phyloP scores from a whole-genome alignment of 2,329 filamentous ascomycete genomes.

The Dactylellina haptotyla region DNA sequence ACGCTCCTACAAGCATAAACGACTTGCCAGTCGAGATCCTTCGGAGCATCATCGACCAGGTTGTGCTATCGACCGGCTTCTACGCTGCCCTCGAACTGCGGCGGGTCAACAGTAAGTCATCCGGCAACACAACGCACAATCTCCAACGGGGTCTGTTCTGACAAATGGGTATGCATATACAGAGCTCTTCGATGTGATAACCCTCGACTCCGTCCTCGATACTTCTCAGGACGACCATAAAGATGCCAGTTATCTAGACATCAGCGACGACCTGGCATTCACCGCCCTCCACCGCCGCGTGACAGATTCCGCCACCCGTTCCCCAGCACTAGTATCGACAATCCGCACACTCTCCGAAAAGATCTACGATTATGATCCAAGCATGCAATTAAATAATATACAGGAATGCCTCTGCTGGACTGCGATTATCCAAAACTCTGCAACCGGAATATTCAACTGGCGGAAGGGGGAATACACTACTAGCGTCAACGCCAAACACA shows the following conservation, averaged over 20 bases:
- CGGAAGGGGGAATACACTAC: not conserved
- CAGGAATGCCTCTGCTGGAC: slow-evolving; percentile 12
- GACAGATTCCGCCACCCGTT: slow-evolving; percentile 15
- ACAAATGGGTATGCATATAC: not conserved
- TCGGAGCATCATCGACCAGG: slow-evolving; percentile 26
- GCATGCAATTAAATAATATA: slow-evolving; percentile 2
- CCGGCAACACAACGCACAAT: slow-evolving; percentile 22
- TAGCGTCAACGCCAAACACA: slow-evolving; percentile 16
- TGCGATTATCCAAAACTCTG: not conserved
- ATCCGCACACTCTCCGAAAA: slow-evolving; percentile 18
- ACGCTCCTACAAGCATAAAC: not conserved
- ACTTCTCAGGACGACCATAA: slow-evolving; percentile 12
- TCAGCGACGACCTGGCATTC: slow-evolving; percentile 21
- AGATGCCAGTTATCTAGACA: not conserved
- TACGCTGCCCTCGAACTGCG: slow-evolving; percentile 39
- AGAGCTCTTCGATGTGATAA: slow-evolving; percentile 37
- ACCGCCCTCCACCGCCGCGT: slow-evolving; percentile 30
- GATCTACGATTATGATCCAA: slow-evolving; percentile 10
- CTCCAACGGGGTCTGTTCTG: not conserved
- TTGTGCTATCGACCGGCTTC: slow-evolving; percentile 28
- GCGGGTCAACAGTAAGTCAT: slow-evolving; percentile 37
- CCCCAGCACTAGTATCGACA: slow-evolving; percentile 10
- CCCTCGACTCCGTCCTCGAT: slow-evolving; percentile 38
- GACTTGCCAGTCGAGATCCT: slow-evolving; percentile 39
- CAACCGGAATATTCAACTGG: slow-evolving; percentile 26